Evolutionary conservation across 208 protist genomes (phyloP), one percentile per base, ranked within the genome.

Genomic region (Leishmania martiniquensis): DNA sequence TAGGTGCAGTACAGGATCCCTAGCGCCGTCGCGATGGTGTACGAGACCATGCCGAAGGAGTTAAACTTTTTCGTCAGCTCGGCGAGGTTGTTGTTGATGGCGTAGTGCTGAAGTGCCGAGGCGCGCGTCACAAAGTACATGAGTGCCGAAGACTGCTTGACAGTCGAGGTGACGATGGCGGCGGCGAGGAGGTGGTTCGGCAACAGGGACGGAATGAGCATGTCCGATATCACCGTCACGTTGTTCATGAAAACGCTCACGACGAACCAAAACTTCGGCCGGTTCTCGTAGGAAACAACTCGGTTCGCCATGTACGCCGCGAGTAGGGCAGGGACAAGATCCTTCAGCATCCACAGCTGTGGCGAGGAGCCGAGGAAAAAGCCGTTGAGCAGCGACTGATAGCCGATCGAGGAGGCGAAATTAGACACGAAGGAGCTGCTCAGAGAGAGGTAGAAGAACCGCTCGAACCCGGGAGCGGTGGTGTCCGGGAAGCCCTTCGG

Each of bases 21-120:
- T 6, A 93, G 71, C 7, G 92, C 90, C 12, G 90, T 93, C 22
- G 89, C 86, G 4, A 93, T 75, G 0, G 92, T 96, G 84, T 93
- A 95, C 74, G 85, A 93, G 17, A 96, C 90, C 71, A 96, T 93
- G 49, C 90, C 88, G 76, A 93, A 94, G 7, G 92, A 96, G 75
- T 96, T 96, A 79, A 96, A 93, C 85, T 96, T 96, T 73, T 95
- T 96, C 42, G 92, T 96, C 22, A 96, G 83, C 78, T 96, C 90
- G 9, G 92, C 90, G 2, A 96, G 77, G 79, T 96, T 96, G 77
- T 94, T 95, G 76, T 82, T 74, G 54, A 89, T 84, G 29, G 92
- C 89, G 77, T 94, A 96, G 86, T 96, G 92, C 81, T 96, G 92
- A 73, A 96, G 81, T 17, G 90, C 89, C 12, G 89, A 83, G 37